phyloP scores from a whole-genome alignment of 2,329 filamentous ascomycete species.

The Clonostachys rosea region DNA sequence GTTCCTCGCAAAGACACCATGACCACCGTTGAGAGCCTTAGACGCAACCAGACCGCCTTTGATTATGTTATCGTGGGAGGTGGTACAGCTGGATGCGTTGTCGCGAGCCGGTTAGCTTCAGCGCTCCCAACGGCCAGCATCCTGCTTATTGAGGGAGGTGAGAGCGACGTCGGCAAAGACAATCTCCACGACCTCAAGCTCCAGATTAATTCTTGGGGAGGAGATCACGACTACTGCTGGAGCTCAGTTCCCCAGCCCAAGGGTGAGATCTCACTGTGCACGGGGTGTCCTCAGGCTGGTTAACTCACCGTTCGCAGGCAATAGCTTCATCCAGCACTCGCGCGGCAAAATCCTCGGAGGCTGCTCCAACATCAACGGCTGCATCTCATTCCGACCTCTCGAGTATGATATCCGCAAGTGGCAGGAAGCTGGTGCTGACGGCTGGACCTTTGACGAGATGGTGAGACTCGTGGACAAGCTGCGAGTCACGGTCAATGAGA shows the following conservation, averaged over 20 bases:
- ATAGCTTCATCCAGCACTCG: constrained; percentile 88
- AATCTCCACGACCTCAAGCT: constrained; percentile 81
- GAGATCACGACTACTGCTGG: constrained; percentile 89
- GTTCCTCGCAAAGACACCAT: too few relatives aligned
- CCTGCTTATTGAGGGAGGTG: constrained; percentile 30
- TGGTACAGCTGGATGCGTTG: constrained; percentile 22
- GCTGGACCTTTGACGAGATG: constrained; percentile 84
- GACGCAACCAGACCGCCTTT: neutral
- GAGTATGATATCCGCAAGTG: constrained; percentile 83
- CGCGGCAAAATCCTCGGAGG: constrained; percentile 89
- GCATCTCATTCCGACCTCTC: constrained; percentile 90
- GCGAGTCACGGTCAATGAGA: constrained; percentile 82
- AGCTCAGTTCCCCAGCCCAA: constrained; percentile 84
- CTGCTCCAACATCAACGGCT: constrained; percentile 90
- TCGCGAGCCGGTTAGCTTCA: constrained; percentile 18
- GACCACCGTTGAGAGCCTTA: too few relatives aligned
- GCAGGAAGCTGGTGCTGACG: constrained; percentile 75
- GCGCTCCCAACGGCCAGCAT: constrained; percentile 18
- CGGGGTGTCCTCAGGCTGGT: neutral
- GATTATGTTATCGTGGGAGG: constrained; percentile 23
- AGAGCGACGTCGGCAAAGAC: constrained; percentile 73
- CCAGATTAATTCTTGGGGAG: constrained; percentile 79
- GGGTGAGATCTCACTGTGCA: constrained; percentile 34
- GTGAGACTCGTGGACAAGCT: constrained; percentile 78
- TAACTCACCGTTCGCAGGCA: constrained; percentile 45